Conservation (phyloP, 257 asterid genomes). For the Solanum appendiculatum region DNA sequence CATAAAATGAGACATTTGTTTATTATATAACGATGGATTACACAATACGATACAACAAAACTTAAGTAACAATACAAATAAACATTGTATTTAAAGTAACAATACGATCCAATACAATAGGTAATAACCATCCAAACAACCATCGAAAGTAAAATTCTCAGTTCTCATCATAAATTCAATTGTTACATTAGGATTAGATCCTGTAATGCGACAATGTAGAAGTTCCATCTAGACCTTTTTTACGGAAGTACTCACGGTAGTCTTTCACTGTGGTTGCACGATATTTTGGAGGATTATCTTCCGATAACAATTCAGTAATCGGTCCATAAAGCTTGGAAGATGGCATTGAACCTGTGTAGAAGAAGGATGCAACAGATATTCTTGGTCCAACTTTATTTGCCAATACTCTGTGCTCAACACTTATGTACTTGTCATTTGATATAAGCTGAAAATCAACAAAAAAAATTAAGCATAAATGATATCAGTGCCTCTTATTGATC, state of each 20-base stretch:
- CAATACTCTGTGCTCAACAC: slow-evolving; percentile 46
- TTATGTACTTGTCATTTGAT: slow-evolving; percentile 51
- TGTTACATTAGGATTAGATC: slow-evolving; percentile 12
- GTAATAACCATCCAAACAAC: background rate
- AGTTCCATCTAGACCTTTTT: slow-evolving; percentile 51
- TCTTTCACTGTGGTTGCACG: slow-evolving; percentile 47
- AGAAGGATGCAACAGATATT: slow-evolving; percentile 59
- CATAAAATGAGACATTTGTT: background rate
- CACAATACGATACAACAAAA: background rate
- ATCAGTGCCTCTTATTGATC: background rate
- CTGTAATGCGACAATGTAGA: slow-evolving; percentile 38
- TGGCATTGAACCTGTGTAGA: slow-evolving; percentile 25
- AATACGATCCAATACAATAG: background rate
- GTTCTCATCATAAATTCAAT: background rate
- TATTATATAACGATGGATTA: background rate
- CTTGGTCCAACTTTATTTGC: slow-evolving; percentile 52
- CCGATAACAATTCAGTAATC: slow-evolving; percentile 37
- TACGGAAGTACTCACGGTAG: slow-evolving; percentile 10
- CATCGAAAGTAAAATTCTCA: background rate
- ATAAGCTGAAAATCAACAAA: slow-evolving; percentile 24
- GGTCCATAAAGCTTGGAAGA: slow-evolving; percentile 40
- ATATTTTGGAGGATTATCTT: slow-evolving; percentile 49
- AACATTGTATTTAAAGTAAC: background rate
- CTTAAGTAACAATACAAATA: background rate
- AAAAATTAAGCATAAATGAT: background rate